Evolutionary conservation across 2,329 filamentous ascomycete species (phyloP), one percentile per base, ranked within the genome.

Genomic region (Curvularia sp.): DNA sequence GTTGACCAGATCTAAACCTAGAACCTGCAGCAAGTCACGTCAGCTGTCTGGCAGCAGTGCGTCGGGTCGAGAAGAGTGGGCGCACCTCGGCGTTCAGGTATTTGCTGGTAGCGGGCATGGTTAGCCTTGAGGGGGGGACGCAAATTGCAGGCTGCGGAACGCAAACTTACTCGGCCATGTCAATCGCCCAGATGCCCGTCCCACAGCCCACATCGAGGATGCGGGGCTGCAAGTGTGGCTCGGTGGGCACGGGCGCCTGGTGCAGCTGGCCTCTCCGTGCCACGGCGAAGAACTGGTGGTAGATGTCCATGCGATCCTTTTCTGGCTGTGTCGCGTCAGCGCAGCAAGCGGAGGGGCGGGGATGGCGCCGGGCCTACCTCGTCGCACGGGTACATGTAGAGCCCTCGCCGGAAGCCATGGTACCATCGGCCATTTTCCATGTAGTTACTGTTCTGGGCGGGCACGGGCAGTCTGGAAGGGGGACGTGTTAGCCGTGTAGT

Each of bases 141-240:
- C 52, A 52, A 21, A 39, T 51, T 39, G 60, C 43, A 48, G 63
- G 63, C 42, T 57, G 66, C 55, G 57, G 64, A 59, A 61, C 48
- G 21, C 57, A 53, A 69, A 79, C 86, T 79, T 81, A 92, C 85
- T 90, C 88, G 62, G 90, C 90, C 79, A 97, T 89, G 66, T 94
- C 90, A 68, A 96, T 91, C 39, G 90, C 87, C 94, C 94, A 98
- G 60, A 96, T 94, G 38, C 92, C 93, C 1, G 92, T 96, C 19
- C 93, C 94, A 63, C 90, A 93, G 41, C 93, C 94, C 53, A 97
- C 71, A 67, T 87, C 86, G 54, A 88, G 79, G 60, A 88, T 83
- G 59, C 84, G 81, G 56, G 79, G 78, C 54, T 68, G 71, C 66
- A 77, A 69, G 57, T 77, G 64, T 49, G 55, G 50, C 55, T 49